Conservation (phyloP, 345 rosid species). For the Rhodamnia argentea region DNA sequence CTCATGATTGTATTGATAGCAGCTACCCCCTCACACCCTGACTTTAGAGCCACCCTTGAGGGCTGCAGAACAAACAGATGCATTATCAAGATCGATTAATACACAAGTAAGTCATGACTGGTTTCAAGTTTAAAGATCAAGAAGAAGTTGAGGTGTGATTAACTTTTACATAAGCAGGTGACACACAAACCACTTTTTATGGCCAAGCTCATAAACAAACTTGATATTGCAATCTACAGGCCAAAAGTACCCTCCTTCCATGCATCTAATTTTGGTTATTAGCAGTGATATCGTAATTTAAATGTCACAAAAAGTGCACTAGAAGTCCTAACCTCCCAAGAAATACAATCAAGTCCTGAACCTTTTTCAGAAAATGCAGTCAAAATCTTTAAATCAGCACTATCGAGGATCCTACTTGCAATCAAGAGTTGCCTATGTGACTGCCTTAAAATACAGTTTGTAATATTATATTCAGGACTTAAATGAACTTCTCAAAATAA, state of each 20-base stretch:
- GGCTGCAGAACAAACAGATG: slow-evolving; percentile 36
- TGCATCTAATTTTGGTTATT: not conserved
- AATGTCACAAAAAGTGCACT: not conserved
- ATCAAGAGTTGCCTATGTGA: fast-evolving
- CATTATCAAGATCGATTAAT: not conserved
- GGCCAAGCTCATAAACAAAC: not conserved
- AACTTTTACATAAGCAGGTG: not conserved
- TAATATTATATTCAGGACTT: not conserved
- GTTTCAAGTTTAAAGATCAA: not conserved
- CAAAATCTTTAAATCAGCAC: not conserved
- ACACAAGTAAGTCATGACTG: not conserved
- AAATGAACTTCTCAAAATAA: not conserved
- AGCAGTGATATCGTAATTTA: not conserved
- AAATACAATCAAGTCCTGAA: not conserved
- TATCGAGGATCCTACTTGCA: not conserved
- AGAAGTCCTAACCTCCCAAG: not conserved
- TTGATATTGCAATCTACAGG: not conserved
- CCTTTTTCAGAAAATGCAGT: not conserved
- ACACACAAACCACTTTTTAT: not conserved
- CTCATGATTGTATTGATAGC: slow-evolving; percentile 97
- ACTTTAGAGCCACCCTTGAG: slow-evolving; percentile 67
- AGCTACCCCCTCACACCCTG: slow-evolving; percentile 83
- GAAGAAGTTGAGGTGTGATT: not conserved
- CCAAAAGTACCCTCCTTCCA: not conserved
- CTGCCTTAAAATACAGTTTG: not conserved